Evolutionary conservation across 208 protist species (phyloP).

Genomic region (Wallacemonas sp.): DNA sequence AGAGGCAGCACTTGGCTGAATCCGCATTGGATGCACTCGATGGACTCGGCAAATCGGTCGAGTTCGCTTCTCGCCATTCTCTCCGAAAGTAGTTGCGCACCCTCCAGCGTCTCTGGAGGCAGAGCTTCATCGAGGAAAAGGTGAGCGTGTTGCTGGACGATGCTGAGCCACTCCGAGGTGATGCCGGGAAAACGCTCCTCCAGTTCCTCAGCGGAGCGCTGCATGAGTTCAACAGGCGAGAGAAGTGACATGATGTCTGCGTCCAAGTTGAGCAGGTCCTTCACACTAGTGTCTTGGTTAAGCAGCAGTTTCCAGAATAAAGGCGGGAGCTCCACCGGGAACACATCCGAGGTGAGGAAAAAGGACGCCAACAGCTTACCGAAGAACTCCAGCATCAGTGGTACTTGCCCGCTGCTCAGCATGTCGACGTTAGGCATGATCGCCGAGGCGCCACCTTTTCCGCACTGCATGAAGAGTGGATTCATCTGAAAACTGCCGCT

Average conservation of each 20-base stretch:
- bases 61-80: slow-evolving; percentile 65
- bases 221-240: slow-evolving; percentile 58
- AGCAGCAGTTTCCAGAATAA: slow-evolving; percentile 94
- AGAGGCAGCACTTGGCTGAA: slow-evolving; percentile 82
- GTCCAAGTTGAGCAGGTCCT: slow-evolving; percentile 66
- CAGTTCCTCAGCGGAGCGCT: slow-evolving; percentile 68
- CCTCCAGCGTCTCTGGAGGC: slow-evolving; percentile 43
- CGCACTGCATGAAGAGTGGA: slow-evolving; percentile 83
- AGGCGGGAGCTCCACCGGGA: slow-evolving; percentile 91
- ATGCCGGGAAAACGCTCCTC: slow-evolving; percentile 84
- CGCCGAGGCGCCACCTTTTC: slow-evolving; percentile 44
- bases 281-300: slow-evolving; percentile 46
- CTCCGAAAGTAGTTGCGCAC: slow-evolving; percentile 54
- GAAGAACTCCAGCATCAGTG: slow-evolving; percentile 92
- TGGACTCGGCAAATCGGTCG: slow-evolving; percentile 56
- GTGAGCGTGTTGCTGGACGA: slow-evolving; percentile 43
- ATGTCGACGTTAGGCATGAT: slow-evolving; percentile 76
- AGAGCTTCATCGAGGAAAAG: slow-evolving; percentile 33
- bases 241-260: slow-evolving; percentile 53
- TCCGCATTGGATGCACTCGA: slow-evolving; percentile 73
- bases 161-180: slow-evolving; percentile 33
- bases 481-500: slow-evolving; percentile 81
- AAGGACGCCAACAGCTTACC: slow-evolving; percentile 93
- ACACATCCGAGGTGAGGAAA: slow-evolving; percentile 85
- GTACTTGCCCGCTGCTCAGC: slow-evolving; percentile 55